Conservation (phyloP, 2,329 filamentous ascomycete genomes). For the Xylaria polymorpha region DNA sequence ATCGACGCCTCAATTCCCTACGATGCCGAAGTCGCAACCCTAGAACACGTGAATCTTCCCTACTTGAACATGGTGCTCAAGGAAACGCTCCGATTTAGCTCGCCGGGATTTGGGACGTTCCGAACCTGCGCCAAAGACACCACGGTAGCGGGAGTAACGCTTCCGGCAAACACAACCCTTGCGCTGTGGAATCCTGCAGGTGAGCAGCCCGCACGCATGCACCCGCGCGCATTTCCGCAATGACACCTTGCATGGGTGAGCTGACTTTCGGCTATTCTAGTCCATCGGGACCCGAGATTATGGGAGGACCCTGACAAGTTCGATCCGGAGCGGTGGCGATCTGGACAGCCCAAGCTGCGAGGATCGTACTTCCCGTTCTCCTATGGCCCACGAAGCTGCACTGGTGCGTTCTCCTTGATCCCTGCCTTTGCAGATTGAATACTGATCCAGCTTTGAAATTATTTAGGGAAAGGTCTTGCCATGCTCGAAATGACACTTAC, state of each 20-base stretch:
- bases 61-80: conserved; percentile 37
- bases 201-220: conserved; percentile 20
- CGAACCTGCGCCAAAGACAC: conserved; percentile 32
- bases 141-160: conserved; percentile 32
- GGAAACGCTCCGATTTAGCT: conserved; percentile 32
- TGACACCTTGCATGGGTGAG: conserved; percentile 1
- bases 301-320: conserved; percentile 38
- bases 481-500: conserved; percentile 37
- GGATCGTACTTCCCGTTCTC: conserved; percentile 38
- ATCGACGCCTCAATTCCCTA: conserved; percentile 34
- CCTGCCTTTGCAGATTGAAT: not conserved
- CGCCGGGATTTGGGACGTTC: conserved; percentile 36
- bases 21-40: conserved; percentile 26
- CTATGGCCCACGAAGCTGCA: conserved; percentile 36
- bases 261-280: conserved; percentile 14
- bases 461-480: conserved; percentile 35
- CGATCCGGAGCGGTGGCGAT: conserved; percentile 36
- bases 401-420: conserved; percentile 19
- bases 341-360: conserved; percentile 33
- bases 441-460: conserved; percentile 7
- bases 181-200: conserved; percentile 37
- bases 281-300: conserved; percentile 34
- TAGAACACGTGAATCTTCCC: conserved; percentile 33
- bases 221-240: conserved; percentile 4
- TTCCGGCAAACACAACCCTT: conserved; percentile 35